These are phyloP conservation scores for Penicillium coprophilum DNA, from an alignment of 495 filamentous ascomycete genomes.

Conservation along the genomic window DNA sequence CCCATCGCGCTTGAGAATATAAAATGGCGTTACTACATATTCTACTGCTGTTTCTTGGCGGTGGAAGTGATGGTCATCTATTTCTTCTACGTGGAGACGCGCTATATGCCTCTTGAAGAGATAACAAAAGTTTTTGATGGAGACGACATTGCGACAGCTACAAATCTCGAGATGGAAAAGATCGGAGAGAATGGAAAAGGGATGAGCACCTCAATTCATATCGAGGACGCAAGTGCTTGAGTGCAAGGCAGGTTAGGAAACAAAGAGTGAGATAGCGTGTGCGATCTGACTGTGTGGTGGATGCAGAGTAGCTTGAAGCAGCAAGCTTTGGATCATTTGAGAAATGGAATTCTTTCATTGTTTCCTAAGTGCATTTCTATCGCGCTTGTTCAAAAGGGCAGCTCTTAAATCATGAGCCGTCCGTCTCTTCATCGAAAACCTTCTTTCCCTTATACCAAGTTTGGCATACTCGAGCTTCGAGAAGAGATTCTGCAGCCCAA, in stretches of 20 bases:
- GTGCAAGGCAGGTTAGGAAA: neutral
- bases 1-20: slow-evolving; percentile 58
- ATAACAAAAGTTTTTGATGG: slow-evolving; percentile 62
- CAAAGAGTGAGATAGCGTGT: no score
- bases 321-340: neutral
- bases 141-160: slow-evolving; percentile 1
- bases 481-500: slow-evolving; percentile 50
- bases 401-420: neutral
- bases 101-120: slow-evolving; percentile 64
- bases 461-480: slow-evolving; percentile 50
- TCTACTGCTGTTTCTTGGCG: slow-evolving; percentile 63
- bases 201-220: neutral
- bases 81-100: slow-evolving; percentile 67
- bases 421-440: slow-evolving; percentile 34
- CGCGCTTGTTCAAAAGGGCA: neutral
- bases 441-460: slow-evolving; percentile 55
- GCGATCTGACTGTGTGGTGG: no score
- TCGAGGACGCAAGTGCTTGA: slow-evolving; percentile 6
- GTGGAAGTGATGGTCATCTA: slow-evolving; percentile 59
- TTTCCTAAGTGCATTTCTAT: neutral
- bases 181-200: neutral
- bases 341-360: neutral
- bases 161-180: slow-evolving; percentile 6
- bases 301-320: neutral
- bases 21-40: slow-evolving; percentile 61